Conservation (phyloP, 2,329 filamentous ascomycete genomes). For the Septoria petroselini region DNA sequence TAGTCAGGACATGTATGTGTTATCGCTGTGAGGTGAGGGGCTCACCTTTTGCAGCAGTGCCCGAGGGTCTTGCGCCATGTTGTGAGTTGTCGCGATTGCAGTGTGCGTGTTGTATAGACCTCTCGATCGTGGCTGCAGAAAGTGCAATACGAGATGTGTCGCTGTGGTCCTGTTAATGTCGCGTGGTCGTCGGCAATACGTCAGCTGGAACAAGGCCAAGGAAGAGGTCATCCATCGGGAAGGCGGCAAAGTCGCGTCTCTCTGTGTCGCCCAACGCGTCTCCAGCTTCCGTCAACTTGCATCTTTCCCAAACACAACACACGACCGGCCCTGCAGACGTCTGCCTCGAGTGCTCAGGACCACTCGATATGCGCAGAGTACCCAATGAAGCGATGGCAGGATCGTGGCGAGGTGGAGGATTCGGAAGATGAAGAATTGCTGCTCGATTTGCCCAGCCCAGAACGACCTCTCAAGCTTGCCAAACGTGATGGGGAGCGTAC, state of each 20-base stretch:
- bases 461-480: conserved; percentile 27
- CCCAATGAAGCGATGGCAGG: conserved; percentile 51
- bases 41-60: conserved; percentile 72
- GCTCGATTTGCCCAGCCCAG: conserved; percentile 27
- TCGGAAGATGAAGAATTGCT: conserved; percentile 50
- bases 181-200: too few species aligned
- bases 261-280: too few species aligned
- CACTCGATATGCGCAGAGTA: conserved; percentile 20
- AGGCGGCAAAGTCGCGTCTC: too few species aligned
- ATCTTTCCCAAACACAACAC: too few species aligned
- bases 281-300: too few species aligned
- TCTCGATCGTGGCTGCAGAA: too few species aligned
- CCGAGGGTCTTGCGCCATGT: conserved; percentile 74
- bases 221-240: too few species aligned
- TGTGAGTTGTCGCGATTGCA: not conserved
- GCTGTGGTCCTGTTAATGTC: not conserved
- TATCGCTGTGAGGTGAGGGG: conserved; percentile 5
- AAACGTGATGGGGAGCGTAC: conserved; percentile 13
- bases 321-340: too few species aligned
- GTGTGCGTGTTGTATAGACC: not conserved
- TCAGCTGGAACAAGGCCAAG: too few species aligned
- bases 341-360: not conserved
- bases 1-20: conserved; percentile 10
- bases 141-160: not conserved
- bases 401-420: conserved; percentile 50